A percentile compares a stretch with the other conserved stretches of the same genome.
Evolutionary conservation across 306 rosid species (phyloP).

Genomic region (Vigna hirtella): DNA sequence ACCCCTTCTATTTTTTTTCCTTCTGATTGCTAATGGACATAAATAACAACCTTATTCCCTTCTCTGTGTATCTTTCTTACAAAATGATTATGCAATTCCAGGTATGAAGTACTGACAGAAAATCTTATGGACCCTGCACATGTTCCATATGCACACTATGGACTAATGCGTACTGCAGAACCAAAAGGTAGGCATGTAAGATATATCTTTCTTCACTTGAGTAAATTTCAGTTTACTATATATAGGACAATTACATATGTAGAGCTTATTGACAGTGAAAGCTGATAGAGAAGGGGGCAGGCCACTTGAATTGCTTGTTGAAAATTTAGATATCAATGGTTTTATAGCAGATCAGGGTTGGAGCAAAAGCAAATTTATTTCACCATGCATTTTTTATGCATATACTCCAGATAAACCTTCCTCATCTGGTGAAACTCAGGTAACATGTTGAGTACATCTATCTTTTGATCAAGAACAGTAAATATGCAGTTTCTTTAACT

Average conservation of each 20-base stretch:
- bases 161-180: conserved; percentile 59
- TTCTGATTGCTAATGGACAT: conserved; percentile 9
- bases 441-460: conserved; percentile 32
- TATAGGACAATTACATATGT: conserved; percentile 35
- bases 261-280: conserved; percentile 54
- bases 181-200: conserved; percentile 64
- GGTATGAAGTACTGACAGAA: conserved; percentile 90
- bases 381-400: conserved; percentile 79
- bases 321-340: conserved; percentile 66
- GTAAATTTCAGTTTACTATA: conserved; percentile 24
- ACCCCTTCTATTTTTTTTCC: background rate
- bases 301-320: conserved; percentile 70
- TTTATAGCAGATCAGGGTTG: conserved; percentile 61
- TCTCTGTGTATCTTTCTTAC: conserved; percentile 22
- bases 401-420: conserved; percentile 53
- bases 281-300: conserved; percentile 96
- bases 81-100: conserved; percentile 50
- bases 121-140: conserved; percentile 97
- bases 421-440: conserved; percentile 65
- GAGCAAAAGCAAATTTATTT: conserved; percentile 60
- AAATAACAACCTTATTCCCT: background rate
- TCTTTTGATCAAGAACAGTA: background rate
- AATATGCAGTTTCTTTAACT: background rate
- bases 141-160: conserved; percentile 84
- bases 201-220: conserved; percentile 18